A percentile compares a stretch with the other conserved stretches of the same genome.
Evolutionary conservation across 2,329 filamentous ascomycete genomes (phyloP).

Genomic region (Diatrype stigma): DNA sequence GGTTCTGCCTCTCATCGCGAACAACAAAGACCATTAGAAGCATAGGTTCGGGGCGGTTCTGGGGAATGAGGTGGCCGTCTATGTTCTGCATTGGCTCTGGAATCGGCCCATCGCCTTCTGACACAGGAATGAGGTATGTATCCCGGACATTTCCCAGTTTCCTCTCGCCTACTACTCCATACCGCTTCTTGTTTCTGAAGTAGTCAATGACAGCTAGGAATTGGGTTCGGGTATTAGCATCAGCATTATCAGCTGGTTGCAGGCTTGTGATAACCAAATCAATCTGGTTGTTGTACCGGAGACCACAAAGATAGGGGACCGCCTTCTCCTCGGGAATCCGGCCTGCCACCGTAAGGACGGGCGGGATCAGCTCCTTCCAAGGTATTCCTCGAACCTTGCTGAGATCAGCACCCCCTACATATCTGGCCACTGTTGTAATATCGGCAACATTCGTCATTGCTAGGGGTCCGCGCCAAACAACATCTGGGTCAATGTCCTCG

Average conservation of each 20-base stretch:
- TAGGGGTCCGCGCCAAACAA: constrained; percentile 74
- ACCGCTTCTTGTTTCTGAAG: constrained; percentile 75
- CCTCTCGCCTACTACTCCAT: constrained; percentile 81
- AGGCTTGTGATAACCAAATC: constrained; percentile 81
- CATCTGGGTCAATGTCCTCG: constrained; percentile 66
- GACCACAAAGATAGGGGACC: constrained; percentile 83
- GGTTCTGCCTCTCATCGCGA: constrained; percentile 50
- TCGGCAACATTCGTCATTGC: constrained; percentile 74
- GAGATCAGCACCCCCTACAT: constrained; percentile 81
- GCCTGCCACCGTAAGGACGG: constrained; percentile 66
- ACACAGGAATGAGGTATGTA: constrained; percentile 84
- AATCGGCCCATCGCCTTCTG: constrained; percentile 63
- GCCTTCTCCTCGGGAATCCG: constrained; percentile 79
- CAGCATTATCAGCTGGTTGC: constrained; percentile 50
- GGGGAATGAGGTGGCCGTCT: constrained; percentile 76
- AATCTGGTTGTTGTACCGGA: constrained; percentile 76
- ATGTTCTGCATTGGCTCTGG: constrained; percentile 87
- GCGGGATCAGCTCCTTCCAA: constrained; percentile 74
- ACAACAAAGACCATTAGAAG: constrained; percentile 84
- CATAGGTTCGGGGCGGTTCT: constrained; percentile 67
- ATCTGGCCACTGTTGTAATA: constrained; percentile 72
- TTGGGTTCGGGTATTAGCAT: constrained; percentile 53
- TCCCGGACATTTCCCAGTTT: constrained; percentile 74
- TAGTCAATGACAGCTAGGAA: constrained; percentile 84
- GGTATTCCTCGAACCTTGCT: constrained; percentile 43